Base-by-base conservation (phyloP, 768 basidiomycete species). In the Saitozyma podzolica region DNA sequence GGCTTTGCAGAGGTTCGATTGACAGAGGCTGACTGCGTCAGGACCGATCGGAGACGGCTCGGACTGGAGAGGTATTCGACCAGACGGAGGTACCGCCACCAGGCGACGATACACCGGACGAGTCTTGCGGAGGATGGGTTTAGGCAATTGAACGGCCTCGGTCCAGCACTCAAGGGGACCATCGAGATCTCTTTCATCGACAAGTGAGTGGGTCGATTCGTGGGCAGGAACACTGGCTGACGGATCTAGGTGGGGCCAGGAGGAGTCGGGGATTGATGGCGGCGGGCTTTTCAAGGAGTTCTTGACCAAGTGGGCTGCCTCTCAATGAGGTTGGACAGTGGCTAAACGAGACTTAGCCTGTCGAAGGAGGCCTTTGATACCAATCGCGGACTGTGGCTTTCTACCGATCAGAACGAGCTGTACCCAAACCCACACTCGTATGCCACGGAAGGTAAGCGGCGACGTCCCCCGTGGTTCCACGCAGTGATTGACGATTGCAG, bases 231-330 rank as follows among this genome's bases (percentile, higher is more conserved):
- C 16, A 4, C n/a, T 10, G 45, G 53, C 62, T 63, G 58, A 63
- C 53, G 39, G 47, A 19, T 20, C 29, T 50, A 78, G 77, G 56
- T 75, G 69, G 40, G 76, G 73, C 59, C 39, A 77, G 13, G 76
- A 77, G 59, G 81, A 82, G 77, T 87, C 88, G 16, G 95, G 94
- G 0, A 95, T 98, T 40, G 95, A 97, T 66, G 94, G 95, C 1
- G 94, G 96, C 2, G 96, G 96, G 0, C 88, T 98, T 6, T 98
- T 96, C 83, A 99, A 98, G 77, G 96, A 98, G 78, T 96, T 98
- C 69, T 85, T 98, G 72, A 99, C 93, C 1, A 76, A 75, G 81
- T 83, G 58, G 66, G 82, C 5, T 8, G 8, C 17, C 41, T 59
- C 45, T 9, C 41, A 16, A 14, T 39, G 3, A 16, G 49, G 49